Conservation (phyloP, 352 stramenopile species). For the Globisporangium middletonii region DNA sequence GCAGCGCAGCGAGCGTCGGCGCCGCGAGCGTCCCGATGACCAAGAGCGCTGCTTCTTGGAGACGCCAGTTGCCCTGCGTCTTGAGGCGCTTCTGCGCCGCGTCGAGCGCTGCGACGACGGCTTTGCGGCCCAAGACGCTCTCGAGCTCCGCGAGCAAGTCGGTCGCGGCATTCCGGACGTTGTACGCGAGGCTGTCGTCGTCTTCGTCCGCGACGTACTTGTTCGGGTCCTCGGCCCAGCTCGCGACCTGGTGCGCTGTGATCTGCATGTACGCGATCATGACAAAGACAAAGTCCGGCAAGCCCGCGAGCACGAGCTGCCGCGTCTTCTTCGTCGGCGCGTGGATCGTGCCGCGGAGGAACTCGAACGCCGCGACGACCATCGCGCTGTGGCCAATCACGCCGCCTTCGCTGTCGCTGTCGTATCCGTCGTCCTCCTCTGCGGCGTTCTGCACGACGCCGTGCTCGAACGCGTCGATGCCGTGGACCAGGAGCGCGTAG, state of each 20-base stretch:
- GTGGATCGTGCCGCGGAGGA: constrained; percentile 61
- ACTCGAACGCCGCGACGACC: constrained; percentile 69
- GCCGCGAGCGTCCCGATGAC: constrained; percentile 61
- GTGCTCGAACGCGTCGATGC: constrained; percentile 43
- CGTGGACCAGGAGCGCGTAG: constrained; percentile 42
- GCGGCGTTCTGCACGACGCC: constrained; percentile 43
- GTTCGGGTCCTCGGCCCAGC: constrained; percentile 76
- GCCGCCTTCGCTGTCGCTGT: constrained; percentile 68
- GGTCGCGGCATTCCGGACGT: constrained; percentile 61
- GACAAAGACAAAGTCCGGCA: constrained; percentile 69
- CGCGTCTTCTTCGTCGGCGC: constrained; percentile 79
- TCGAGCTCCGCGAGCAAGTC: constrained; percentile 66
- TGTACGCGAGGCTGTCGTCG: constrained; percentile 77
- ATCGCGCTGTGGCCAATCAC: constrained; percentile 61
- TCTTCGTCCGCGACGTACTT: constrained; percentile 84
- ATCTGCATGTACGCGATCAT: constrained; percentile 87
- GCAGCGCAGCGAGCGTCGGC: constrained; percentile 48
- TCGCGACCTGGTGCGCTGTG: constrained; percentile 60
- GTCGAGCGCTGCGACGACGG: constrained; percentile 44
- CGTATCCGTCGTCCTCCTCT: constrained; percentile 64
- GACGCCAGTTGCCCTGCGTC: constrained; percentile 52
- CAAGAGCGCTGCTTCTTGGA: constrained; percentile 70
- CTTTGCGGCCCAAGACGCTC: constrained; percentile 52
- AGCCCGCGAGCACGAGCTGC: constrained; percentile 38
- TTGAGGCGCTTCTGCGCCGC: constrained; percentile 54